These are phyloP conservation scores for Corymbia citriodora DNA, from an alignment of 441 rosid genomes.

Conservation along the genomic window DNA sequence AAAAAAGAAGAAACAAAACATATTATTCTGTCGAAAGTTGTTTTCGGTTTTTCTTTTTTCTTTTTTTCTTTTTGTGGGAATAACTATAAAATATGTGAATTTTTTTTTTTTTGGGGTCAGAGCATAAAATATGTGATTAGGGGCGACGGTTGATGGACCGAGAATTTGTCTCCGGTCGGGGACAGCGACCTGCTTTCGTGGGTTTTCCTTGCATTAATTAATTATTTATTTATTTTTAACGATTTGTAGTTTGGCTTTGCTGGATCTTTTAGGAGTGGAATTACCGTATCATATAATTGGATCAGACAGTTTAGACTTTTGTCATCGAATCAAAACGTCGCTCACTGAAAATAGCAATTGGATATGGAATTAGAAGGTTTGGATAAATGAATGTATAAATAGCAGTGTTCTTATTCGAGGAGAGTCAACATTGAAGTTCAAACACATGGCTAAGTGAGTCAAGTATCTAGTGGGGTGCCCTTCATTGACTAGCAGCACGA, in stretches of 20 bases:
- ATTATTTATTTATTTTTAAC: background rate
- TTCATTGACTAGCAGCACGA: background rate
- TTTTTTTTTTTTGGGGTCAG: background rate
- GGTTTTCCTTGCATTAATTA: background rate
- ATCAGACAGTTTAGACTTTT: background rate
- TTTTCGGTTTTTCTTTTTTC: background rate
- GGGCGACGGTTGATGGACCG: background rate
- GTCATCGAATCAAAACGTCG: accelerated
- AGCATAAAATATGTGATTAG: background rate
- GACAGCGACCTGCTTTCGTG: background rate
- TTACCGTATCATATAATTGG: background rate
- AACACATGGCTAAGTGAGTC: background rate
- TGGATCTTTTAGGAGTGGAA: background rate
- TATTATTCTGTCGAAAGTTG: background rate
- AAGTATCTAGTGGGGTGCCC: background rate
- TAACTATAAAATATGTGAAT: background rate
- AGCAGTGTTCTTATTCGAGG: background rate
- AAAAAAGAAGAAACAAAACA: background rate
- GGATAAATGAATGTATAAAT: background rate
- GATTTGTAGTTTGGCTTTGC: background rate
- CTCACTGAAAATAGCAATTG: accelerated
- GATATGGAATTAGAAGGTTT: background rate
- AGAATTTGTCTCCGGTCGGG: background rate
- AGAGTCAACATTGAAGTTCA: background rate
- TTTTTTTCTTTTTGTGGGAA: background rate